These are phyloP conservation scores for Hirsutella minnesotensis DNA, from an alignment of 2,329 filamentous ascomycete genomes.

Conservation along the genomic window DNA sequence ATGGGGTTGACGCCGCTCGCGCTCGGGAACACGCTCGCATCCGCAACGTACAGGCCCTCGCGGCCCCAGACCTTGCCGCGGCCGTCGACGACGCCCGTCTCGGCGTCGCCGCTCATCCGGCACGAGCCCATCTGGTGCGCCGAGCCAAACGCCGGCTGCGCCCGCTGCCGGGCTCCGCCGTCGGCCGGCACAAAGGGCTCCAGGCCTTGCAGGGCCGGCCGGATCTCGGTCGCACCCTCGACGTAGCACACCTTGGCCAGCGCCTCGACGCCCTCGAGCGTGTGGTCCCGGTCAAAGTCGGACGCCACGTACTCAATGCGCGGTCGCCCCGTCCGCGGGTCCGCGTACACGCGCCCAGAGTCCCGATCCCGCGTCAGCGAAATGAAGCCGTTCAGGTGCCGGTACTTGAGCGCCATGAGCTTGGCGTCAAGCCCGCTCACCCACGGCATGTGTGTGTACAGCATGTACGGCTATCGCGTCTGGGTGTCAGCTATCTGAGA, in stretches of 20 bases:
- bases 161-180: conserved; percentile 10
- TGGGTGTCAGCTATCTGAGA: background rate
- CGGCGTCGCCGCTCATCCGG: conserved; percentile 49
- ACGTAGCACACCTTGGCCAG: conserved; percentile 68
- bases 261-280: conserved; percentile 59
- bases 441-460: conserved; percentile 55
- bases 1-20: conserved; percentile 75
- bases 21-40: conserved; percentile 65
- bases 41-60: conserved; percentile 55
- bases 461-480: conserved; percentile 43
- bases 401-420: conserved; percentile 53
- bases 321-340: conserved; percentile 52
- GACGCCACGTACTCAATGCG: conserved; percentile 61
- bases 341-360: conserved; percentile 60
- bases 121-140: conserved; percentile 76
- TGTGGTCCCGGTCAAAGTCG: conserved; percentile 58
- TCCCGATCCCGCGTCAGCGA: conserved; percentile 65
- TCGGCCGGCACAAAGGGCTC: conserved; percentile 43
- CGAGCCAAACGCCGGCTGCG: conserved; percentile 41
- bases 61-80: conserved; percentile 53
- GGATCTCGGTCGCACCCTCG: conserved; percentile 70
- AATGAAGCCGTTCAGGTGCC: conserved; percentile 62
- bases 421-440: conserved; percentile 59
- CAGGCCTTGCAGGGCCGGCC: conserved; percentile 49
- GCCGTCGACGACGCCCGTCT: conserved; percentile 45